Base-by-base conservation (phyloP, 2,329 filamentous ascomycete species). In the Eutypella sp. region DNA sequence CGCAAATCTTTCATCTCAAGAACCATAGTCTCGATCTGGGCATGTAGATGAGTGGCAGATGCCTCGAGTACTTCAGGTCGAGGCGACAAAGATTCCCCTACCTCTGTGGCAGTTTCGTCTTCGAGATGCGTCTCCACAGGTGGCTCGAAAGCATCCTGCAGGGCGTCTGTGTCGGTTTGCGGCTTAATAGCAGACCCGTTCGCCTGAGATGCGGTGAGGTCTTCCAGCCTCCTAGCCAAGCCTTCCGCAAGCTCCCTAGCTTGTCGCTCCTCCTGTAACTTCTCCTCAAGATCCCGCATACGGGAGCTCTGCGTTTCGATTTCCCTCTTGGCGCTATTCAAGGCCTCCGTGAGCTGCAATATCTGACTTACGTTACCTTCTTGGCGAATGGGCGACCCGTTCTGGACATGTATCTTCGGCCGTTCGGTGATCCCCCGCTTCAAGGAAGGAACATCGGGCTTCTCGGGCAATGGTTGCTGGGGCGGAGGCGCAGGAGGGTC, bases 401-500 rank as follows among this genome's bases (percentile, higher is more conserved):
- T 78, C 16, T 70, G 67, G 5, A 71, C 66, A 25, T 70, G 66
- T 1, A 75, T 70, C 61, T 84, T 88, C 8, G 85, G 78, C 46
- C 85, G 82, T 53, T 95, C 89, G 0, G 87, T 91, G 22, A 87
- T 82, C 4, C 76, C 77, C 45, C 90, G 80, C 61, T 88, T 90
- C 24, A 96, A 67, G 1, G 88, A 81, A 0, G 84, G 80, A 0
- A 77, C 81, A 65, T 95, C 89, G 0, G 92, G 92, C 64, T 96
- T 96, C 62, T 96, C 91, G 1, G 92, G 92, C 5, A 97, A 73
- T 13, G 92, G 92, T 57, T 95, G 91, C 56, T 95, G 90, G 23
- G 92, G 92, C 22, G 92, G 92, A 7, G 92, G 92, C 19, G 91
- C 92, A 4, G 92, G 92, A 42, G 92, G 92, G 47, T 96, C 91